A percentile compares a stretch with the other conserved stretches of the same genome.
Evolutionary conservation across 352 stramenopile genomes (phyloP).

Genomic region (Globisporangium nagaii): DNA sequence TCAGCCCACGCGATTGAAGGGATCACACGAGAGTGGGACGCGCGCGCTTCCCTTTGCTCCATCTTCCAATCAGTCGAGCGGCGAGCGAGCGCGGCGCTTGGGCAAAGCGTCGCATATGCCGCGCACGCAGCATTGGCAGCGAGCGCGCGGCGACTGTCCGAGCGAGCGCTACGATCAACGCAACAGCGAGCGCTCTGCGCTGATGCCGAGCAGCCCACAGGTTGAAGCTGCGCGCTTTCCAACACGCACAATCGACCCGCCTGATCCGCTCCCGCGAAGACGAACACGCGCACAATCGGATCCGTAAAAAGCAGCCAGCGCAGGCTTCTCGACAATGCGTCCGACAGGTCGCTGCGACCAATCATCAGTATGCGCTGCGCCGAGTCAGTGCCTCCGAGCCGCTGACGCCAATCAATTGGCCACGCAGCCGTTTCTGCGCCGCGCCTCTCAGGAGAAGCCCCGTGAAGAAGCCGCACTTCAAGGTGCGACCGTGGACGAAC

Average conservation of each 20-base stretch:
- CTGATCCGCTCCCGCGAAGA: background rate
- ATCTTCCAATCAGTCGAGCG: too few species aligned
- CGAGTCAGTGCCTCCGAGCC: constrained; percentile 1
- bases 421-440: background rate
- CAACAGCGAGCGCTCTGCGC: too few species aligned
- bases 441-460: too few species aligned
- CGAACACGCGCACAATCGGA: constrained; percentile 1
- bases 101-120: too few species aligned
- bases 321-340: background rate
- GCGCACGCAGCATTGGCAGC: too few species aligned
- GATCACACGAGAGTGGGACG: background rate
- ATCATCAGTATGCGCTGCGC: background rate
- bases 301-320: background rate
- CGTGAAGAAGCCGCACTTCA: background rate
- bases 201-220: background rate
- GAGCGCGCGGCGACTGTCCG: too few species aligned
- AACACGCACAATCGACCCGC: background rate
- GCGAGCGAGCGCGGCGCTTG: too few species aligned
- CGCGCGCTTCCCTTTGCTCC: too few species aligned
- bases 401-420: constrained; percentile 4
- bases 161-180: too few species aligned
- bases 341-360: background rate
- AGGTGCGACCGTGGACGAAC: background rate
- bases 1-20: background rate
- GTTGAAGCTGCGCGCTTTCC: background rate